phyloP scores from a whole-genome alignment of 108 stramenopile genomes.

The Fragilariopsis cylindrus region DNA sequence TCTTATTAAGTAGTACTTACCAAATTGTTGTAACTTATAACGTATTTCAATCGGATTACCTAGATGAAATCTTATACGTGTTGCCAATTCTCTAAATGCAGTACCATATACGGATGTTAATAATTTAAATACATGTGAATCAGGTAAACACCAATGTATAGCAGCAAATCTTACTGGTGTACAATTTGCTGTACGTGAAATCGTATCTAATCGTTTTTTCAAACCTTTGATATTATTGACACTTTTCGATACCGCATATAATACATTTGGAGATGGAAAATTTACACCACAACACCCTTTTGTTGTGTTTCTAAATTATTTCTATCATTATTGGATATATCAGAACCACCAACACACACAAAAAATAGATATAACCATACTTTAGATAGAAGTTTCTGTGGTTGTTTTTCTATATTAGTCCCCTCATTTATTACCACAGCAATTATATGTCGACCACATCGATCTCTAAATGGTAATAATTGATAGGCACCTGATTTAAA shows the following conservation, averaged over 20 bases:
- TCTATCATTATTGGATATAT: neutral
- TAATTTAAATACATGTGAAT: neutral
- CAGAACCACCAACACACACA: neutral
- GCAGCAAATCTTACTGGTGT: neutral
- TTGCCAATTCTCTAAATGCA: neutral
- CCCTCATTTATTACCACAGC: neutral
- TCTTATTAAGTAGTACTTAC: too few relatives aligned
- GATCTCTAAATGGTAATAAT: slow-evolving; percentile 1
- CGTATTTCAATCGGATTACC: neutral
- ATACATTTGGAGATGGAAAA: neutral
- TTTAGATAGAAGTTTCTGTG: neutral
- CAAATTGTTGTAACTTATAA: neutral
- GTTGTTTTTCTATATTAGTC: neutral
- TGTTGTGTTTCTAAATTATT: slow-evolving; percentile 16
- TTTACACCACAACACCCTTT: neutral
- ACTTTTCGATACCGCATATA: neutral
- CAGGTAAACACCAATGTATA: neutral
- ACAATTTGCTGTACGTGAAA: neutral
- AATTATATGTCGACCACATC: slow-evolving; percentile 1
- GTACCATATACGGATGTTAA: neutral
- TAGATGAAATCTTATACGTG: slow-evolving; percentile 2
- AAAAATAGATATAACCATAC: slow-evolving; percentile 8
- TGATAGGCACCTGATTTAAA: slow-evolving; percentile 2
- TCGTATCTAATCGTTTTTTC: neutral
- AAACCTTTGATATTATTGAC: neutral